phyloP scores from a whole-genome alignment of 352 stramenopile species.

The Phytophthora hibernalis region DNA sequence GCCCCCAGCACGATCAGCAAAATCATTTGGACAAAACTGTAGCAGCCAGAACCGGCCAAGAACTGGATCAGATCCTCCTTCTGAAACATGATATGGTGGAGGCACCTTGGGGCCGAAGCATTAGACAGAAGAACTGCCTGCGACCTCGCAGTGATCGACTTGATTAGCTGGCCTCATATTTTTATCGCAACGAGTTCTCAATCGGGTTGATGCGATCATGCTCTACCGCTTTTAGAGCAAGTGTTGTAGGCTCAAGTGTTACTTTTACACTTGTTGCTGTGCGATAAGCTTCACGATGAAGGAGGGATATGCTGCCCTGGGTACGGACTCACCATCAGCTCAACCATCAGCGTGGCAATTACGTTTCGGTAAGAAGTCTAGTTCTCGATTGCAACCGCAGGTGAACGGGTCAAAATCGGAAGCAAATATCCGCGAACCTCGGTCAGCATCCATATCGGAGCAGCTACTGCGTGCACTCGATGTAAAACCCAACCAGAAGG shows the following conservation, averaged over 20 bases:
- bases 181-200: conserved; percentile 23
- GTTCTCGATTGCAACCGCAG: neutral
- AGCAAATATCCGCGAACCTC: conserved; percentile 1
- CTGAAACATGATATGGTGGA: conserved; percentile 44
- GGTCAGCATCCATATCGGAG: conserved; percentile 44
- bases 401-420: neutral
- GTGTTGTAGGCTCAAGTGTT: no score
- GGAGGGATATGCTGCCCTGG: conserved; percentile 9
- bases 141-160: conserved; percentile 4
- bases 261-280: conserved; percentile 3
- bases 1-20: conserved; percentile 59
- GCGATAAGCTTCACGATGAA: conserved; percentile 10
- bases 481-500: conserved; percentile 30
- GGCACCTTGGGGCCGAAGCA: conserved; percentile 5
- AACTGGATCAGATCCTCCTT: conserved; percentile 77
- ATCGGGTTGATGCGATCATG: conserved; percentile 18
- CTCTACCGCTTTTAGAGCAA: conserved; percentile 26
- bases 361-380: conserved; percentile 59
- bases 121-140: conserved; percentile 7
- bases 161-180: conserved; percentile 13
- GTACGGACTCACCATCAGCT: conserved; percentile 34
- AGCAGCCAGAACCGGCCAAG: conserved; percentile 63
- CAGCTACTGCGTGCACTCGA: conserved; percentile 50
- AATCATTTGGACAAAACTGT: conserved; percentile 67
- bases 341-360: conserved; percentile 65